phyloP scores from a whole-genome alignment of 345 rosid genomes.

The Conringia planisiliqua region DNA sequence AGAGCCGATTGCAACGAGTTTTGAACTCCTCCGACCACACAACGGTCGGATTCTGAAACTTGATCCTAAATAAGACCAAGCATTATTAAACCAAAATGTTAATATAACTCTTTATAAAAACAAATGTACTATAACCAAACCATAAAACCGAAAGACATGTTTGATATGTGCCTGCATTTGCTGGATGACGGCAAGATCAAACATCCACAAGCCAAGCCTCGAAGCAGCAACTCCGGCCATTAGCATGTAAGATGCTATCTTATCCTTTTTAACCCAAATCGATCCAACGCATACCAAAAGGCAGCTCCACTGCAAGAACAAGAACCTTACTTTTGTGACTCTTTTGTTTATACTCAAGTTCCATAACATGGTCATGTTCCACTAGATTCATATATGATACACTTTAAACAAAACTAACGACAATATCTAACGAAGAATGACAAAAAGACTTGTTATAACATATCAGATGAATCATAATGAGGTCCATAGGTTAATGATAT shows the following conservation, averaged over 20 bases:
- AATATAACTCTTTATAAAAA: neutral
- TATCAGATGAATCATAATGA: neutral
- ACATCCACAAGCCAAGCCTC: conserved; percentile 94
- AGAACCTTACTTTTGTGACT: neutral
- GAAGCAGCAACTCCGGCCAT: conserved; percentile 87
- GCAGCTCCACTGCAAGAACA: conserved; percentile 59
- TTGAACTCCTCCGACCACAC: conserved; percentile 88
- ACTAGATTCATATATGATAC: neutral
- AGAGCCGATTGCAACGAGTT: conserved; percentile 77
- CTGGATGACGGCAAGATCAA: conserved; percentile 78
- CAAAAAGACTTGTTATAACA: neutral
- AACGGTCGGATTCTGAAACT: conserved; percentile 78
- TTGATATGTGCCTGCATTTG: conserved; percentile 70
- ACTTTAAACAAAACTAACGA: neutral
- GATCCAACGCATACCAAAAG: conserved; percentile 68
- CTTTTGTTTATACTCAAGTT: neutral
- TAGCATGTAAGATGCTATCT: conserved; percentile 62
- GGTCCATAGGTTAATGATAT: neutral
- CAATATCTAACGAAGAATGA: neutral
- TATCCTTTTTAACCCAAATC: conserved; percentile 49
- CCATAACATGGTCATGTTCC: neutral
- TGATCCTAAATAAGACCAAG: conserved; percentile 49
- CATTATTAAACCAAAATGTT: neutral
- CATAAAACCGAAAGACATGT: neutral
- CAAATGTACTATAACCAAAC: neutral